These are phyloP conservation scores for Scutellaria baicalensis DNA, from an alignment of 257 asterid species.

Conservation along the genomic window DNA sequence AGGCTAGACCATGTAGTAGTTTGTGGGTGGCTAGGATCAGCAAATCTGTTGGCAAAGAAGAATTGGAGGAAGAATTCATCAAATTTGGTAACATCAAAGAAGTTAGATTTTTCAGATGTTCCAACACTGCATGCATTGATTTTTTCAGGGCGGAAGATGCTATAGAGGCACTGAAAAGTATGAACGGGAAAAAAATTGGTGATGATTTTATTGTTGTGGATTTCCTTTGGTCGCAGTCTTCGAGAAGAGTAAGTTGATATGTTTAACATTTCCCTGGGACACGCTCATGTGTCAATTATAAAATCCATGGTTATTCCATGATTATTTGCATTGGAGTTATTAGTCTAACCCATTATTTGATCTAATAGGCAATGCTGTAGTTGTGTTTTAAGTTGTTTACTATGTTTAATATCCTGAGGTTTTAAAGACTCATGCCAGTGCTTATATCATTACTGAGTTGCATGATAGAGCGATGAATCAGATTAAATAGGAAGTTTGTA, in stretches of 20 bases:
- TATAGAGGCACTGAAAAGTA: constrained; percentile 38
- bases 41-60: constrained; percentile 48
- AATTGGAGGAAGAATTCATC: constrained; percentile 48
- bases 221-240: constrained; percentile 48
- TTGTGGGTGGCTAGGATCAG: constrained; percentile 72
- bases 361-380: background rate
- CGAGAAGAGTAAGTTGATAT: constrained; percentile 44
- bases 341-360: background rate
- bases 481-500: background rate
- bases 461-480: background rate
- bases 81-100: constrained; percentile 51
- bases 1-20: constrained; percentile 81
- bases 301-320: background rate
- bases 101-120: constrained; percentile 47
- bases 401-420: background rate
- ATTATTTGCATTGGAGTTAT: background rate
- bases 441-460: background rate
- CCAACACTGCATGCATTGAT: constrained; percentile 50
- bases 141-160: constrained; percentile 52
- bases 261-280: background rate
- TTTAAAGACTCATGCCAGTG: background rate
- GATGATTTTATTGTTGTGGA: constrained; percentile 53
- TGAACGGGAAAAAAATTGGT: constrained; percentile 49
- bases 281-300: background rate
- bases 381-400: background rate